Evolutionary conservation across 345 rosid genomes (phyloP), one percentile per base, ranked within the genome.

Genomic region (Kernera saxatilis): DNA sequence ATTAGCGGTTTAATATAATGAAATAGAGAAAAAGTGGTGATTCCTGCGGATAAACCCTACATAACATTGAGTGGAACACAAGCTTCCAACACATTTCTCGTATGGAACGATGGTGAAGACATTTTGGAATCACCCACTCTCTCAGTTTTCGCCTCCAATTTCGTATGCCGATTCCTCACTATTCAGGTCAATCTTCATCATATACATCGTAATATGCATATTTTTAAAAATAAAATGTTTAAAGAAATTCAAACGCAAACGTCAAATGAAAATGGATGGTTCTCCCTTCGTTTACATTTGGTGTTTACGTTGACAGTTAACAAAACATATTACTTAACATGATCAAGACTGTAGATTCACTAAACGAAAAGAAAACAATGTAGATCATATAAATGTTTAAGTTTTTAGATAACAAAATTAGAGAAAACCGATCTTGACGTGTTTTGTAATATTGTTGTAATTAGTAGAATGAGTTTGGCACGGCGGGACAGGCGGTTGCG

Each of bases 1-100:
- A 49, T 48, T 26, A 40, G 44, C 21, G 49, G 10, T 37, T 39
- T 6, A 29, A 60, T 50, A 23, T 35, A 6, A 18, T 33, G 17
- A 63, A 44, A 70, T 78, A 84, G 86, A 23, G 96, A 86, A 73
- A 83, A 84, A 54, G 72, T 86, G 17, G 80, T 77, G 27, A 84
- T 90, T 41, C 86, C 93, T n/a, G 83, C 67, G 3, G 84, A 87
- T 41, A 90, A 83, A 77, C 90, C 88, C 6, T 90, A 80, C 82
- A 87, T 90, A 51, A 90, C 96, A 12, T 41, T 88, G 75, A 87
- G 92, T 40, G 96, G 93, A 45, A 85, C 83, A 33, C 29, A 69
- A 59, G 74, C 86, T 15, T 73, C 82, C 3, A 62, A 61, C 23
- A 85, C 88, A 21, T 22, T 81, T 26, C 80, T 90, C 49, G 75